Evolutionary conservation across 495 filamentous ascomycete species (phyloP), one percentile per base, ranked within the genome.

Genomic region (Penicillium robsamsonii): DNA sequence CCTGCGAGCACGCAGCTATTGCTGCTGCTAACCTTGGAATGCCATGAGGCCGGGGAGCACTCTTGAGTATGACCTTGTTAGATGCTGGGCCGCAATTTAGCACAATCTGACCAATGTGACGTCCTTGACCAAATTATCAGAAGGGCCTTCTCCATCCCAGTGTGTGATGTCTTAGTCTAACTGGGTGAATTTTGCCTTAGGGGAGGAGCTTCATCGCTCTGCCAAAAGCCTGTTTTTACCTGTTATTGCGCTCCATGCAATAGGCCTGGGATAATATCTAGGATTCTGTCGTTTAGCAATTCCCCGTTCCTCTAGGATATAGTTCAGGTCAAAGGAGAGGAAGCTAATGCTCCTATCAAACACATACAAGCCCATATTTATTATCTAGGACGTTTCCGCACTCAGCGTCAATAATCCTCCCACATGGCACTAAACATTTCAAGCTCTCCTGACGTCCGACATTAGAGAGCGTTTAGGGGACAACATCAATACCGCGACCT

Each of bases 31-130:
- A 46, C 24, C 24, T 25, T 25, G 24, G 5, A 25, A 25, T 45
- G 9, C 20, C 20, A 13, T 10, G 42, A 25, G 20, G 42, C 42
- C 5, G 42, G 13, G 25, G 20, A 25, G 42, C 42, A 25, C 42
- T 18, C 20, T 45, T 25, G 3, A 45, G 9, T 13, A 10, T 45
- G 11, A 45, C 7, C 42, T 27, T 45, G 20, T 45, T 27, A 12
- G 42, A 24, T 18, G 42, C 12, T 25, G 20, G 42, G 22, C 42
- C 22, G 9, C 22, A 25, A 24, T 8, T 45, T 3, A 45, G 43
- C 13, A 52, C 17, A 3, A 62, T 33, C 5, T 55, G 46, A 3
- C 49, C 59, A 12, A 58, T 22, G 47, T 50, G 50, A 17, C 42
- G 53, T 2, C 55, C 55, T n/a, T 42, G 30, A 17, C 41, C 44